Percentiles rank a stretch among this genome's conserved stretches.
Conservation (phyloP, 225 moss, liverwort and hornwort genomes). For the Marchantia paleacea region DNA sequence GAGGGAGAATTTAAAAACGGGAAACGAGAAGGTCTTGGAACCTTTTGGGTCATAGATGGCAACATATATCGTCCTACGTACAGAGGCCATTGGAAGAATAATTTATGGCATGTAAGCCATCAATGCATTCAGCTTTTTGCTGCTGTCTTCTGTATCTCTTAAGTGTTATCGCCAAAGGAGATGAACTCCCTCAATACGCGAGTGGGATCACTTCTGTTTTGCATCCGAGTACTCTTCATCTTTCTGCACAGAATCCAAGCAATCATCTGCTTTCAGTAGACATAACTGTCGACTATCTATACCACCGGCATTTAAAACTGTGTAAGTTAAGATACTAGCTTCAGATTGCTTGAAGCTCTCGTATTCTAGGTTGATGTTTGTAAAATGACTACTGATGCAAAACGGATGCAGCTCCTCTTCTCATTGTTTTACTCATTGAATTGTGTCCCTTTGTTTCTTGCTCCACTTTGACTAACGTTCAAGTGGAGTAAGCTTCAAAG, state of each 20-base stretch:
- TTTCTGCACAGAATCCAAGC: too few relatives aligned
- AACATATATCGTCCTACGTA: slow-evolving; percentile 66
- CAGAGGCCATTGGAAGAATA: slow-evolving; percentile 78
- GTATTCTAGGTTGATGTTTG: not conserved
- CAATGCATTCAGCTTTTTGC: not conserved
- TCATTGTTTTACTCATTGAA: not conserved
- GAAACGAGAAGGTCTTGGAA: slow-evolving; percentile 81
- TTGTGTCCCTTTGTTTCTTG: too few relatives aligned
- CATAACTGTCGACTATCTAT: too few relatives aligned
- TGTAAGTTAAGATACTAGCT: too few relatives aligned
- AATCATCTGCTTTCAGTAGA: too few relatives aligned
- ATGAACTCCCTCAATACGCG: too few relatives aligned
- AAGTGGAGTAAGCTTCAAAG: too few relatives aligned
- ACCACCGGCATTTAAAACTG: too few relatives aligned
- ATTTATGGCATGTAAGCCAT: slow-evolving; percentile 65
- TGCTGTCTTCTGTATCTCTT: not conserved
- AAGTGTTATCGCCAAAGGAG: not conserved
- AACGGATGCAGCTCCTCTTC: not conserved
- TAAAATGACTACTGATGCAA: not conserved
- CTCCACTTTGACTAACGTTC: too few relatives aligned
- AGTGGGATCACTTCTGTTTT: too few relatives aligned
- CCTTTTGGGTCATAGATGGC: slow-evolving; percentile 72
- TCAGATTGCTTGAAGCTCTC: too few relatives aligned
- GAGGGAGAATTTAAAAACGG: slow-evolving; percentile 78
- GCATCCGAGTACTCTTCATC: too few relatives aligned